Percentiles rank a stretch among this genome's conserved stretches.
These are phyloP conservation scores for Neonectria sp. DNA, from an alignment of 2,329 filamentous ascomycete genomes.

Conservation along the genomic window DNA sequence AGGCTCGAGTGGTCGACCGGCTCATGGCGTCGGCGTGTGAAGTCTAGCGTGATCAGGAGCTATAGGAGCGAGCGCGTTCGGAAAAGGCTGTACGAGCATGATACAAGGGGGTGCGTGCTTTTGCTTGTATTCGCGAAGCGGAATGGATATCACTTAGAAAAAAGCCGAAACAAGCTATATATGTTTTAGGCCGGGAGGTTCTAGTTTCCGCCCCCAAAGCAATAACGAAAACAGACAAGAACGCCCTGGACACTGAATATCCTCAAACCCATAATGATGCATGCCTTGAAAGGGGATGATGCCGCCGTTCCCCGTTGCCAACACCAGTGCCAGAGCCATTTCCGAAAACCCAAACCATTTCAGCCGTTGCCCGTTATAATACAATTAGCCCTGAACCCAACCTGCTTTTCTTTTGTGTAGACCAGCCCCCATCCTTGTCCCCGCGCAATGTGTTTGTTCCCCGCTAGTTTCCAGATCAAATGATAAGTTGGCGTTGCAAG, in stretches of 20 bases:
- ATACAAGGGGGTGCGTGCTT: not conserved
- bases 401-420: slow-evolving; percentile 23
- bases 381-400: not conserved
- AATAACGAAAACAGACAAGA: slow-evolving; percentile 12
- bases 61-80: not conserved
- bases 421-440: slow-evolving; percentile 22
- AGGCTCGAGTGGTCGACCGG: slow-evolving; percentile 10
- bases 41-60: slow-evolving; percentile 3
- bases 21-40: slow-evolving; percentile 5
- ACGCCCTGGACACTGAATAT: not conserved
- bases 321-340: slow-evolving; percentile 17
- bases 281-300: not conserved
- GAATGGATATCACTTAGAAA: slow-evolving; percentile 19
- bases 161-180: slow-evolving; percentile 19
- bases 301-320: slow-evolving; percentile 2
- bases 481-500: slow-evolving; percentile 5
- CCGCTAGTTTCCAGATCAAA: slow-evolving; percentile 22
- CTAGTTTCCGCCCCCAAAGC: not conserved
- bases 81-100: slow-evolving; percentile 5
- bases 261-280: slow-evolving; percentile 2
- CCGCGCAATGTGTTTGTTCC: slow-evolving; percentile 14
- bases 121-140: slow-evolving; percentile 12
- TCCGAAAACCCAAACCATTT: not conserved
- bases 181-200: slow-evolving; percentile 16
- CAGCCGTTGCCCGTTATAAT: not conserved